Evolutionary conservation across 1,139 yeast genomes (phyloP).

Genomic region (Kluyveromyces sp.): DNA sequence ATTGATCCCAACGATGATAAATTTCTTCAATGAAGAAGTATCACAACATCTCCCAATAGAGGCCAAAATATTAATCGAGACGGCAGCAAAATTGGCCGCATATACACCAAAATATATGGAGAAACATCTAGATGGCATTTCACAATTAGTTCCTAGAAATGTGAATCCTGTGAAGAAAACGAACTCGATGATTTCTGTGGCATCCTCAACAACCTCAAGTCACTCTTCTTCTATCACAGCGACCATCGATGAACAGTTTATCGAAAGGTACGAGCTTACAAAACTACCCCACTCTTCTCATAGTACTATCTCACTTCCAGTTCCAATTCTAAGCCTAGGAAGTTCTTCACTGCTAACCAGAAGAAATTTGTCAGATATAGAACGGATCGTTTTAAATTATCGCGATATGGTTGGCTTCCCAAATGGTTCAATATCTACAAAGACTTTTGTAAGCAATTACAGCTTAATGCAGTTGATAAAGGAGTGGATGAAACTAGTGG

Average conservation of each 20-base stretch:
- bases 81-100: conserved; percentile 45
- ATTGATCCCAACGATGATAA: conserved; percentile 59
- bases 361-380: conserved; percentile 28
- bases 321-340: conserved; percentile 28
- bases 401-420: conserved; percentile 14
- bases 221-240: conserved; percentile 21
- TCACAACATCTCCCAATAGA: conserved; percentile 53
- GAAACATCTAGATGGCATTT: conserved; percentile 25
- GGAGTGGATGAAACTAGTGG: conserved; percentile 13
- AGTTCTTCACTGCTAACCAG: conserved; percentile 29
- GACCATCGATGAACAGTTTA: conserved; percentile 32
- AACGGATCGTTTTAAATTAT: conserved; percentile 24
- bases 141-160: conserved; percentile 9
- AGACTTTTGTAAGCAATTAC: conserved; percentile 6
- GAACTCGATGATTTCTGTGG: conserved; percentile 9
- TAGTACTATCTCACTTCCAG: conserved; percentile 28
- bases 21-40: conserved; percentile 70
- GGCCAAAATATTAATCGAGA: conserved; percentile 51
- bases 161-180: conserved; percentile 23
- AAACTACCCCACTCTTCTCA: conserved; percentile 26
- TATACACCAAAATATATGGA: conserved; percentile 22
- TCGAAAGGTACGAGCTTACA: conserved; percentile 34
- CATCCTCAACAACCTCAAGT: conserved; percentile 5
- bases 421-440: conserved; percentile 1
- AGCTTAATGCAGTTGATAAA: conserved; percentile 9